These are phyloP conservation scores for Phytophthora ohioensis DNA, from an alignment of 352 stramenopile species.

Conservation along the genomic window DNA sequence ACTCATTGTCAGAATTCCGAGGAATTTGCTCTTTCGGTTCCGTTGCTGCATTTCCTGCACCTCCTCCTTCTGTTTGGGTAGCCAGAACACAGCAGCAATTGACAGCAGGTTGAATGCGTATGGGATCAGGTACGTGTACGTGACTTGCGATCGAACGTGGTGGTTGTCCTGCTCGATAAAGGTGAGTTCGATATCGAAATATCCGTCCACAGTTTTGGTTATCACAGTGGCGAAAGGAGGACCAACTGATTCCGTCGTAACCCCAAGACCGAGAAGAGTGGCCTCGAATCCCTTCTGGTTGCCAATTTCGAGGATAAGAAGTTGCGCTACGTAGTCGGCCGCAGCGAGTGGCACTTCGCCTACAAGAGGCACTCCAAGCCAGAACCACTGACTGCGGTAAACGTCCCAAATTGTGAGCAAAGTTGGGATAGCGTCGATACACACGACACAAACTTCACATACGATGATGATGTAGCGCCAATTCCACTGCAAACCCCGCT, in stretches of 20 bases:
- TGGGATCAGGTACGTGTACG: constrained; percentile 55
- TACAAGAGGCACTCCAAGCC: constrained; percentile 55
- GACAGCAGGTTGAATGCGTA: constrained; percentile 57
- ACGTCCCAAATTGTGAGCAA: constrained; percentile 69
- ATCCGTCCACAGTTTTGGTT: constrained; percentile 57
- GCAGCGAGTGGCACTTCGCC: constrained; percentile 45
- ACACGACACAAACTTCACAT: constrained; percentile 49
- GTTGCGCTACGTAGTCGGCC: constrained; percentile 40
- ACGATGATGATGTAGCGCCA: constrained; percentile 54
- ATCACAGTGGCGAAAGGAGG: constrained; percentile 57
- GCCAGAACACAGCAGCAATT: constrained; percentile 46
- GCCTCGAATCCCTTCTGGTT: constrained; percentile 54
- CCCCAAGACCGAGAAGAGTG: constrained; percentile 47
- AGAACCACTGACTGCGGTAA: constrained; percentile 67
- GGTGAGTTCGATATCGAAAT: constrained; percentile 58
- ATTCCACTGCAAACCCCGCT: constrained; percentile 60
- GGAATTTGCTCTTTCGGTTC: constrained; percentile 47
- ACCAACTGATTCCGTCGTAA: constrained; percentile 45
- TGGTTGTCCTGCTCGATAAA: constrained; percentile 44
- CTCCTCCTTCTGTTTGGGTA: constrained; percentile 62
- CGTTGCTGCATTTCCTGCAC: constrained; percentile 44
- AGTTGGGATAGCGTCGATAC: constrained; percentile 48
- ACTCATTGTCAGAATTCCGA: constrained; percentile 40
- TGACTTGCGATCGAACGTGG: constrained; percentile 54
- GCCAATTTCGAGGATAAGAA: constrained; percentile 57